phyloP scores from a whole-genome alignment of 2,329 filamentous ascomycete species.

The Xylariaceae sp. region DNA sequence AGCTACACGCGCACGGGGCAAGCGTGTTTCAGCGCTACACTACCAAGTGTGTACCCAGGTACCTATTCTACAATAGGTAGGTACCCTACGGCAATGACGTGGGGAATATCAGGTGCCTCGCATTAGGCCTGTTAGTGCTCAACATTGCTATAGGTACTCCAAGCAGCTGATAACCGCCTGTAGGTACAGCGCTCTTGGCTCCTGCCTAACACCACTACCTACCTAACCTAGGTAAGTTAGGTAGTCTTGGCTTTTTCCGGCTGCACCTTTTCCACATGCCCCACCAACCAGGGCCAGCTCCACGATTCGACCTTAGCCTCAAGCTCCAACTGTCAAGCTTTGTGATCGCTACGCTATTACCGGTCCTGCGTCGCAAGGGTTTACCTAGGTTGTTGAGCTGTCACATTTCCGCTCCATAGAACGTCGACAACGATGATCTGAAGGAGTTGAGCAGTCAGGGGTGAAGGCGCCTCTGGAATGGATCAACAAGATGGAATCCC shows the following conservation, averaged over 20 bases:
- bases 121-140: slow-evolving; percentile 3
- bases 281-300: neutral
- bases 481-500: slow-evolving; percentile 16
- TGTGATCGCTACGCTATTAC: neutral
- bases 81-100: slow-evolving; percentile 5
- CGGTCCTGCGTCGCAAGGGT: neutral
- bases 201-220: neutral
- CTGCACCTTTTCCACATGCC: neutral
- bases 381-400: neutral
- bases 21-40: slow-evolving; percentile 5
- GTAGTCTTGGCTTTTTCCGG: neutral
- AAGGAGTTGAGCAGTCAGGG: slow-evolving; percentile 6
- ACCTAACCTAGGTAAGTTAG: too few relatives aligned
- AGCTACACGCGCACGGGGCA: slow-evolving; percentile 8
- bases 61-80: too few relatives aligned
- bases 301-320: neutral
- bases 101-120: slow-evolving; percentile 7
- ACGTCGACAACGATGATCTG: neutral
- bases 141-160: neutral
- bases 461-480: slow-evolving; percentile 12
- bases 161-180: too few relatives aligned
- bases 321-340: neutral
- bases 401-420: neutral
- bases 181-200: too few relatives aligned
- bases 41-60: too few relatives aligned